phyloP scores from a whole-genome alignment of 495 filamentous ascomycete species.

The Penicillium odoratum region DNA sequence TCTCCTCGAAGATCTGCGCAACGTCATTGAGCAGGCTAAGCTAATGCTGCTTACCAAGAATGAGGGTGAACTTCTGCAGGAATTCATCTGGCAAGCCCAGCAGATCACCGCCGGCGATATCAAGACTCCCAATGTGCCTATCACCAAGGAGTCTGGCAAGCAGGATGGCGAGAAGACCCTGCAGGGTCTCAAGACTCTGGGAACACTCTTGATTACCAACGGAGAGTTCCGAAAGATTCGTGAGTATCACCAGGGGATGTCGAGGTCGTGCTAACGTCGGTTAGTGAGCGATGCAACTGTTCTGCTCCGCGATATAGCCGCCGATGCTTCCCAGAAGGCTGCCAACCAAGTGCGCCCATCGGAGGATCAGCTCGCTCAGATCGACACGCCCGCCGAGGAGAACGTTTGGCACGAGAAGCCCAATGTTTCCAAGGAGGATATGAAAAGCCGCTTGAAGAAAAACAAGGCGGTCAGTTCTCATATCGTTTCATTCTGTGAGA shows the following conservation, averaged over 20 bases:
- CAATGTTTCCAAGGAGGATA: slow-evolving; percentile 65
- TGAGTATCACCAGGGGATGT: slow-evolving; percentile 47
- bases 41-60: slow-evolving; percentile 91
- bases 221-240: slow-evolving; percentile 94
- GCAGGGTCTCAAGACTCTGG: slow-evolving; percentile 85
- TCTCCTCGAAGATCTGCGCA: slow-evolving; percentile 73
- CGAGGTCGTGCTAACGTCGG: background rate
- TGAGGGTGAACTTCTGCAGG: slow-evolving; percentile 88
- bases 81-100: slow-evolving; percentile 93
- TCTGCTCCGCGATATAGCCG: slow-evolving; percentile 83
- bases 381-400: slow-evolving; percentile 82
- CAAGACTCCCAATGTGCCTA: slow-evolving; percentile 58
- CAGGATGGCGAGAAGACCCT: slow-evolving; percentile 80
- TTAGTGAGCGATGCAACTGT: slow-evolving; percentile 83
- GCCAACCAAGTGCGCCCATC: slow-evolving; percentile 74
- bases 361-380: slow-evolving; percentile 71
- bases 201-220: slow-evolving; percentile 89
- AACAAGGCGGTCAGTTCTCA: slow-evolving; percentile 53
- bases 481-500: background rate
- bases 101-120: slow-evolving; percentile 63
- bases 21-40: slow-evolving; percentile 89
- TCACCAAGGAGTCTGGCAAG: slow-evolving; percentile 72
- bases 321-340: slow-evolving; percentile 84
- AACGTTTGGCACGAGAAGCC: slow-evolving; percentile 94
- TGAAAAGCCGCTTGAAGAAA: slow-evolving; percentile 68